Percentiles rank a stretch among this genome's conserved stretches.
phyloP scores from a whole-genome alignment of 345 rosid genomes.

The Melastoma malabathricum region DNA sequence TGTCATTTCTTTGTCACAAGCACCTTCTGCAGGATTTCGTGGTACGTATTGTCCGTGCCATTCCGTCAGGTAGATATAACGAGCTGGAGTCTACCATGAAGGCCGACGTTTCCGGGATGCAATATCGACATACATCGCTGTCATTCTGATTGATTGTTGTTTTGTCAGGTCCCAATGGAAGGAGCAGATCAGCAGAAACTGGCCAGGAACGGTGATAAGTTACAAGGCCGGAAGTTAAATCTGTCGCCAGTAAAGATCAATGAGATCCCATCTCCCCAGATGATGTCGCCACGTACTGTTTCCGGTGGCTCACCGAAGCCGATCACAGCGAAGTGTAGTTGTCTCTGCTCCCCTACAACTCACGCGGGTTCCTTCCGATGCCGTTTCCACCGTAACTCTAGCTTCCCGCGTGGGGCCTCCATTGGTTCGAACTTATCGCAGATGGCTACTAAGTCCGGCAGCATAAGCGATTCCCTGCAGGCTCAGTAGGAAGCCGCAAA shows the following conservation, averaged over 20 bases:
- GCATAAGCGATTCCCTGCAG: conserved; percentile 5
- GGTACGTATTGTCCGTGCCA: too few relatives aligned
- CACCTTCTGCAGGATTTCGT: too few relatives aligned
- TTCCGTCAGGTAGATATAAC: too few relatives aligned
- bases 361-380: conserved; percentile 71
- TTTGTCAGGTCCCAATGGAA: not conserved
- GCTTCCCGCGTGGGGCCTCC: conserved; percentile 39
- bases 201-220: conserved; percentile 1
- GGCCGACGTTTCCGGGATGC: too few relatives aligned
- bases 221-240: not conserved
- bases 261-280: conserved; percentile 7
- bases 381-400: conserved; percentile 38
- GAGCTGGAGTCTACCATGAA: too few relatives aligned
- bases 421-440: conserved; percentile 48
- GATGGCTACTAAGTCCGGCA: conserved; percentile 12
- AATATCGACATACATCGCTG: too few relatives aligned
- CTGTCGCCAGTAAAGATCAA: not conserved
- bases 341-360: conserved; percentile 74
- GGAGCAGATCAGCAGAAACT: conserved; percentile 11
- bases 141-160: too few relatives aligned
- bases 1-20: too few relatives aligned
- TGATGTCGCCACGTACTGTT: conserved; percentile 3
- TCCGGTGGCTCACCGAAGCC: not conserved
- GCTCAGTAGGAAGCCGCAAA: conserved; percentile 2
- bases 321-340: conserved; percentile 16